These are phyloP conservation scores for Coffea eugenioides DNA, from an alignment of 257 asterid genomes.

Conservation along the genomic window DNA sequence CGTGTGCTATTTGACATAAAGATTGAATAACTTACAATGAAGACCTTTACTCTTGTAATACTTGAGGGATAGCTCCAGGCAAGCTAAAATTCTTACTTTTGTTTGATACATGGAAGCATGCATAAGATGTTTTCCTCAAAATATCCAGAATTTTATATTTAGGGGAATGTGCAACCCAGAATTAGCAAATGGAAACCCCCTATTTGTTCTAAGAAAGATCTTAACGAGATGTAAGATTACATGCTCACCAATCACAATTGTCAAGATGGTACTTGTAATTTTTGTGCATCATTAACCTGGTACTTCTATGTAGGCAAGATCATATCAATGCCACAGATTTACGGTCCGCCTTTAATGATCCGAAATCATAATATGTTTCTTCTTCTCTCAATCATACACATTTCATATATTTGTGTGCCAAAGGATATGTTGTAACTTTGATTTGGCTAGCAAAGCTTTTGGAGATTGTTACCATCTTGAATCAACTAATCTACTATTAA, in stretches of 20 bases:
- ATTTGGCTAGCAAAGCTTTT: not conserved
- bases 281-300: not conserved
- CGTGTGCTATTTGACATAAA: not conserved
- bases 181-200: not conserved
- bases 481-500: not conserved
- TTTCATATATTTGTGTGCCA: not conserved
- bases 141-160: not conserved
- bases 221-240: not conserved
- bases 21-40: not conserved
- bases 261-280: not conserved
- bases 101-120: not conserved
- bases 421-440: not conserved
- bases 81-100: too few relatives aligned
- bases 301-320: not conserved
- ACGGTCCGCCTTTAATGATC: not conserved
- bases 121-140: not conserved
- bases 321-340: too few relatives aligned
- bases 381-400: not conserved
- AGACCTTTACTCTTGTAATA: too few relatives aligned
- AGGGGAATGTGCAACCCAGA: not conserved
- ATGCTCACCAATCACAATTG: not conserved
- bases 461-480: not conserved
- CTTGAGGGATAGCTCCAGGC: too few relatives aligned
- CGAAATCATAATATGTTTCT: not conserved
- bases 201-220: not conserved